Conservation (phyloP, 106 monocot species). For the Dioscorea zingiberensis region DNA sequence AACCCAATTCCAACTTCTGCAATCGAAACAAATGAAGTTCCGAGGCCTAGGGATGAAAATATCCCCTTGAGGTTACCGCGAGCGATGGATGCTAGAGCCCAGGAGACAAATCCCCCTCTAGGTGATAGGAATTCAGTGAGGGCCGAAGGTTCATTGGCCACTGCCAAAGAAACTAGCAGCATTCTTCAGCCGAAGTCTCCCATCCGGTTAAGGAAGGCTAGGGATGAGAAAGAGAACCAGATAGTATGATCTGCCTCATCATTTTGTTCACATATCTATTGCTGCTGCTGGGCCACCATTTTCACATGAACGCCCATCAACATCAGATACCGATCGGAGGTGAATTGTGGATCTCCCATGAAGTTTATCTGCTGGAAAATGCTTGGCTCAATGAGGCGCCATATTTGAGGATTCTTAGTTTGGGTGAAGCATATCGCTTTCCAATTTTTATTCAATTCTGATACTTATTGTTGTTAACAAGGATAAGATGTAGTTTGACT, state of each 20-base stretch:
- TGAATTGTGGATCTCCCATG: too few species aligned
- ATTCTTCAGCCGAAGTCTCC: conserved; percentile 26
- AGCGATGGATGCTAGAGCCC: conserved; percentile 38
- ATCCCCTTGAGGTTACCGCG: conserved; percentile 55
- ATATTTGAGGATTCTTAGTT: too few species aligned
- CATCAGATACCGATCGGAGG: too few species aligned
- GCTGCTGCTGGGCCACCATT: too few species aligned
- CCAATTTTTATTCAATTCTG: too few species aligned
- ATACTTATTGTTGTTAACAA: too few species aligned
- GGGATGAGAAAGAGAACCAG: conserved; percentile 76
- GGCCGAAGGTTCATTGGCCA: conserved; percentile 21
- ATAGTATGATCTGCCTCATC: conserved; percentile 1
- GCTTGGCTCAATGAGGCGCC: too few species aligned
- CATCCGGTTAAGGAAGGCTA: conserved; percentile 10
- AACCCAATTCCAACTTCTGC: conserved; percentile 1
- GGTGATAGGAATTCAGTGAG: conserved; percentile 48
- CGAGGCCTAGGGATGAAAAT: conserved; percentile 18
- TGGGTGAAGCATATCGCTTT: too few species aligned
- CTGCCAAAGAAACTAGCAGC: conserved; percentile 23
- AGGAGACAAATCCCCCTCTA: conserved; percentile 35
- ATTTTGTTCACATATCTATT: too few species aligned
- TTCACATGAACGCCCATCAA: too few species aligned
- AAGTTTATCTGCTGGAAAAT: too few species aligned
- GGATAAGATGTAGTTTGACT: too few species aligned
- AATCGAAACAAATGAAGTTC: conserved; percentile 14